phyloP scores from a whole-genome alignment of 371 early-diverging fungal species.

The Homolaphlyctis polyrhiza region DNA sequence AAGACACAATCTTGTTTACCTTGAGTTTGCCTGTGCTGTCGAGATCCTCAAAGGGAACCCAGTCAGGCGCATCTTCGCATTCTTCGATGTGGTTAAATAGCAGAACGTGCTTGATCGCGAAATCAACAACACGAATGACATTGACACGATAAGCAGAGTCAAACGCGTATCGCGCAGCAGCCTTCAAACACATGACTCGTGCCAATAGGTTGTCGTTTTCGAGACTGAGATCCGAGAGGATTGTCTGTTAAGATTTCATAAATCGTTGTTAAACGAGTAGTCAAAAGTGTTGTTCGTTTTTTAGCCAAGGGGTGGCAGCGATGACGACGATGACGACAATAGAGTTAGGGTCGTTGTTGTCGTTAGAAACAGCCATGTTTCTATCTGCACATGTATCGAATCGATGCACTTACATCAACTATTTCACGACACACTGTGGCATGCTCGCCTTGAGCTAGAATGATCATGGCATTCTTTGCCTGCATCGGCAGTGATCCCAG shows the following conservation, averaged over 20 bases:
- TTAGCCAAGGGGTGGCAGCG: too few relatives aligned
- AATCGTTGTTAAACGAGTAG: background rate
- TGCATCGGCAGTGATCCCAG: conserved; percentile 42
- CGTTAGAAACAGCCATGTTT: too few relatives aligned
- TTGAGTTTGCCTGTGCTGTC: conserved; percentile 49
- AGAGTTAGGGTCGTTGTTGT: too few relatives aligned
- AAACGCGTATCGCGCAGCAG: conserved; percentile 54
- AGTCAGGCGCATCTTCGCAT: conserved; percentile 28
- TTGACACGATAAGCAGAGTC: conserved; percentile 1
- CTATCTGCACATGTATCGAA: background rate
- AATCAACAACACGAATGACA: conserved; percentile 41
- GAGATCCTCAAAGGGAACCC: conserved; percentile 53
- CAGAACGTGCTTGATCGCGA: conserved; percentile 57
- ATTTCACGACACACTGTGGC: conserved; percentile 18
- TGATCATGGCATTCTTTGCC: conserved; percentile 58
- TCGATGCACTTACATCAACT: conserved; percentile 19
- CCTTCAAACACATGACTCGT: conserved; percentile 47
- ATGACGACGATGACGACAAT: too few relatives aligned
- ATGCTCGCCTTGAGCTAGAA: conserved; percentile 45
- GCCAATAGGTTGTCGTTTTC: conserved; percentile 34
- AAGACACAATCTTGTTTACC: conserved; percentile 20
- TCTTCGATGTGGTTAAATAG: conserved; percentile 31
- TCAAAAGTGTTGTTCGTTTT: too few relatives aligned
- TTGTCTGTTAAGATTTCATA: conserved; percentile 1
- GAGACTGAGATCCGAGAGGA: conserved; percentile 25